These are phyloP conservation scores for Colletotrichum melonis DNA, from an alignment of 2,329 filamentous ascomycete species.

Conservation along the genomic window DNA sequence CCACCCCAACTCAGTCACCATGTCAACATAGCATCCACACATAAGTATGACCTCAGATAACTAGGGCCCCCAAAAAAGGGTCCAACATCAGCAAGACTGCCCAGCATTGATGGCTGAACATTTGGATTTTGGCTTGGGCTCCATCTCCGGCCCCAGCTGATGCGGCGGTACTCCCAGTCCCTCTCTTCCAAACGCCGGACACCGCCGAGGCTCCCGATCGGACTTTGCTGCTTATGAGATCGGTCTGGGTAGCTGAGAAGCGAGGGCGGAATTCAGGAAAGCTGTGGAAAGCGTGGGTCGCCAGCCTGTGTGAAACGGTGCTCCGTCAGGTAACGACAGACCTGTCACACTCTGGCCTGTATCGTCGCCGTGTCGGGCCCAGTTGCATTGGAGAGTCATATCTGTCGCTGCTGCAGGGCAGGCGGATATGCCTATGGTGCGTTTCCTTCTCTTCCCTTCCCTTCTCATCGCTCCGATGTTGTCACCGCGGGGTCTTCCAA, in stretches of 20 bases:
- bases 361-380: slow-evolving; percentile 7
- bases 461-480: slow-evolving; percentile 18
- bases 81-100: slow-evolving; percentile 19
- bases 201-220: slow-evolving; percentile 35
- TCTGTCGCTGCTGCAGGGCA: slow-evolving; percentile 21
- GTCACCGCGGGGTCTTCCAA: slow-evolving; percentile 19
- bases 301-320: slow-evolving; percentile 34
- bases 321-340: slow-evolving; percentile 30
- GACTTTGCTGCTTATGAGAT: slow-evolving; percentile 30
- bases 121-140: slow-evolving; percentile 17
- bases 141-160: slow-evolving; percentile 32
- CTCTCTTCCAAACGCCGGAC: slow-evolving; percentile 33
- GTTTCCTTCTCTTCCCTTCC: slow-evolving; percentile 10
- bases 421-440: slow-evolving; percentile 26
- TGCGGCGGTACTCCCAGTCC: slow-evolving; percentile 30
- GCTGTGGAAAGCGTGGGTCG: slow-evolving; percentile 28
- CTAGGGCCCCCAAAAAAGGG: slow-evolving; percentile 25
- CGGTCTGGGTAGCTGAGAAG: slow-evolving; percentile 8
- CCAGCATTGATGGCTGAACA: background rate
- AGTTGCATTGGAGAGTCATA: slow-evolving; percentile 31
- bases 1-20: background rate
- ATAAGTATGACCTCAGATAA: slow-evolving; percentile 28
- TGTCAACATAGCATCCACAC: slow-evolving; percentile 8
- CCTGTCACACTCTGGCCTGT: slow-evolving; percentile 17
- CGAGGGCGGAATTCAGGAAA: background rate